Percentiles rank a stretch among this genome's conserved stretches.
phyloP scores from a whole-genome alignment of 2,329 filamentous ascomycete species.

The Sarocladiaceae sp. region DNA sequence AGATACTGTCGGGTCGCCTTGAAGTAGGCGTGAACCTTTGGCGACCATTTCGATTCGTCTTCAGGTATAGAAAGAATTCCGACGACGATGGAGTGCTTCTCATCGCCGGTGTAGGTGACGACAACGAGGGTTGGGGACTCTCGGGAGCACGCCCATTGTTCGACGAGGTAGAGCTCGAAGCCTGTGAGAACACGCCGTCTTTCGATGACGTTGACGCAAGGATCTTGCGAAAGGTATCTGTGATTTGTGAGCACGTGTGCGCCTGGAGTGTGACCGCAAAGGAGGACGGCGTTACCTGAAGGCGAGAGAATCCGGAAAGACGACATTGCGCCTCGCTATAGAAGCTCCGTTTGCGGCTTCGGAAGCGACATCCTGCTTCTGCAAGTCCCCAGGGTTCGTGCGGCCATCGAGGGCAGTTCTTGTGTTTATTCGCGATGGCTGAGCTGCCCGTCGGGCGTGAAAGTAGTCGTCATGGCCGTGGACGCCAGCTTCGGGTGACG shows the following conservation, averaged over 20 bases:
- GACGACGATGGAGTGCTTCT: slow-evolving; percentile 69
- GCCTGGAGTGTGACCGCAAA: slow-evolving; percentile 14
- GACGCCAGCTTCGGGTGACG: slow-evolving; percentile 10
- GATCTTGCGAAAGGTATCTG: slow-evolving; percentile 80
- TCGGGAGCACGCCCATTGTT: slow-evolving; percentile 95
- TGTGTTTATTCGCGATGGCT: background rate
- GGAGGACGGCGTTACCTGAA: too few relatives aligned
- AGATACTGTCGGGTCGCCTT: slow-evolving; percentile 79
- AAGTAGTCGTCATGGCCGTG: slow-evolving; percentile 14
- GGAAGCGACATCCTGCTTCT: background rate
- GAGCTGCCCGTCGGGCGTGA: background rate
- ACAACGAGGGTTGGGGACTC: slow-evolving; percentile 87
- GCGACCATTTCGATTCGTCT: slow-evolving; percentile 75
- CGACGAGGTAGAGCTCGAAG: slow-evolving; percentile 90
- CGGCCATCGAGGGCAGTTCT: background rate
- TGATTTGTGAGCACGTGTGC: background rate
- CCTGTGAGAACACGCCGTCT: slow-evolving; percentile 64
- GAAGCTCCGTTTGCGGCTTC: slow-evolving; percentile 15
- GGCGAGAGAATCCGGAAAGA: slow-evolving; percentile 54
- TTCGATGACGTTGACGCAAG: slow-evolving; percentile 66
- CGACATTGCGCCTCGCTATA: slow-evolving; percentile 37
- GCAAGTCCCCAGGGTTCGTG: background rate
- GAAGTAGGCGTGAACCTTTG: slow-evolving; percentile 75
- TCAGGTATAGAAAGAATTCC: slow-evolving; percentile 76
- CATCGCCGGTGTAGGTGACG: slow-evolving; percentile 85